Base-by-base conservation (phyloP, 345 rosid genomes). In the Corchorus olitorius region DNA sequence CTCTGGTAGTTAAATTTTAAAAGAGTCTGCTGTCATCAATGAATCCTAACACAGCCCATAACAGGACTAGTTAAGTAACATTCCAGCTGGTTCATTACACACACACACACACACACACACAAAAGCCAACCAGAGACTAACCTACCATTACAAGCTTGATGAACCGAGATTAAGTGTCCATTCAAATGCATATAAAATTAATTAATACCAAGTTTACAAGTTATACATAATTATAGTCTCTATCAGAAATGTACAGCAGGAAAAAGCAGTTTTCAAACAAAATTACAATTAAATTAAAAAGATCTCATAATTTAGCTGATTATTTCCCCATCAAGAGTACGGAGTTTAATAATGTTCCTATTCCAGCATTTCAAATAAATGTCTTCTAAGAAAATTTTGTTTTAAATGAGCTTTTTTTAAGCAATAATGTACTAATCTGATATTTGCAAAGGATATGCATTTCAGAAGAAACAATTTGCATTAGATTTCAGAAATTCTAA, bases 371-470 rank as follows among this genome's bases (percentile, higher is more conserved):
- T 35, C 7, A 11, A 4, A 63, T 14, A 63, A 35, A 62, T 14
- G 8, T 62, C 43, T 62, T 39, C 66, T 15, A 15, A 19, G 11
- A 55, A 1, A 39, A 6, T 34, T 35, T 63, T 14, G 20, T 16
- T 7, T 15, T 15, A 33, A 8, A 16, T 16, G 56, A 46, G 39
- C 16, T 17, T 17, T 45, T 69, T 15, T 20, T 55, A 67, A 46
- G 39, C 72, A 78, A 83, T 46, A 5, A 70, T 41, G 50, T 39
- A 37, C 68, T 37, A 39, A n/a, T 55, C 27, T 19, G 27, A 55
- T 11, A 55, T 55, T 55, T 2, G 4, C 4, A 11, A 11, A 41
- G 7, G 6, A 41, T 41, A 7, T 41, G 45, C 4, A 49, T 19
- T 45, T 62, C 3, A 17, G 46, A 41, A 48, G 43, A 41, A 41